A percentile compares a stretch with the other conserved stretches of the same genome.
These are phyloP conservation scores for Chalciporus pseudorubinellus DNA, from an alignment of 768 basidiomycete genomes.

Conservation along the genomic window DNA sequence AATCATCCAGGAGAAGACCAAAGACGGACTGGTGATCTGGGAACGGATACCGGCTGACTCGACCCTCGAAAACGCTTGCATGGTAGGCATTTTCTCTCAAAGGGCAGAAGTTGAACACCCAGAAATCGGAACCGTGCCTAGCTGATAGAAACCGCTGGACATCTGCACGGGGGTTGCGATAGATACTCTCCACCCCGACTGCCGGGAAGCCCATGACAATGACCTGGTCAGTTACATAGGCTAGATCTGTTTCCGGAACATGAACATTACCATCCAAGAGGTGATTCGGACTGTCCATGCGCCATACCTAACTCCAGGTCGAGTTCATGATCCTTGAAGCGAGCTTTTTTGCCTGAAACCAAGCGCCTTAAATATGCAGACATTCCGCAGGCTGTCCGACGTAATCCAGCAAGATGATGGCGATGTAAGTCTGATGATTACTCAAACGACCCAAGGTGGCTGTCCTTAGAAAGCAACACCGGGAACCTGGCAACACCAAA, in stretches of 20 bases:
- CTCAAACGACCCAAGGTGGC: neutral
- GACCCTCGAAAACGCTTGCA: constrained; percentile 60
- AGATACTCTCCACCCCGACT: constrained; percentile 70
- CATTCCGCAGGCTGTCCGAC: constrained; percentile 38
- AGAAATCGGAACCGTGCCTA: constrained; percentile 73
- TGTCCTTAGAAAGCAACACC: neutral
- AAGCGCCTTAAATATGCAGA: constrained; percentile 65
- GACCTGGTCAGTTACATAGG: constrained; percentile 70
- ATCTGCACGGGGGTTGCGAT: constrained; percentile 76
- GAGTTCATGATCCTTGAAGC: constrained; percentile 67
- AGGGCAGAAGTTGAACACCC: constrained; percentile 91
- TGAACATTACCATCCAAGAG: constrained; percentile 6
- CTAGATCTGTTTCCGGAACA: constrained; percentile 44
- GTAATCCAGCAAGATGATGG: neutral
- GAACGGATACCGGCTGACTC: constrained; percentile 83
- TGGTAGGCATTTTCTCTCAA: constrained; percentile 78
- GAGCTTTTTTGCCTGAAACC: constrained; percentile 79
- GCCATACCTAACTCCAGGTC: constrained; percentile 66
- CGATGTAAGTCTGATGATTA: neutral
- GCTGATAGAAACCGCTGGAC: constrained; percentile 72
- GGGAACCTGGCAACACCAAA: too few species aligned
- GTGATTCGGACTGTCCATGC: constrained; percentile 5
- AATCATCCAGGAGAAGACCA: constrained; percentile 39
- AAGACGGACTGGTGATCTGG: constrained; percentile 88
- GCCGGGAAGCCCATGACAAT: constrained; percentile 88